phyloP scores from a whole-genome alignment of 2,329 filamentous ascomycete genomes.

The Botrytis paeoniae region DNA sequence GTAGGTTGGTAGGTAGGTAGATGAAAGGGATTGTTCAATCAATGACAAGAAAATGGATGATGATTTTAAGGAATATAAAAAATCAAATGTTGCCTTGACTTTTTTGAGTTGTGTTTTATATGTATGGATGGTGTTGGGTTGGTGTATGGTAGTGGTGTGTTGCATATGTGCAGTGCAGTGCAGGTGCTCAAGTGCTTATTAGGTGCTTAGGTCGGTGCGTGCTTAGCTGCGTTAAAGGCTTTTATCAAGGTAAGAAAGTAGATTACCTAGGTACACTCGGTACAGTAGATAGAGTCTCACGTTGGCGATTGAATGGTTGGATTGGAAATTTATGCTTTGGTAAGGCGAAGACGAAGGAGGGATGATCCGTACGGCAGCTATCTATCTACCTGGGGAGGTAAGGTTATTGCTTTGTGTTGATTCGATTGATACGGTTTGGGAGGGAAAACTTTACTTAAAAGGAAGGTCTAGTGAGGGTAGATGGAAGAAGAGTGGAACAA shows the following conservation, averaged over 20 bases:
- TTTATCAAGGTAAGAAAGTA: too few species aligned
- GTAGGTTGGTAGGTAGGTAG: not conserved
- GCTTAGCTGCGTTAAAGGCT: not conserved
- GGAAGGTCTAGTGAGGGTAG: not conserved
- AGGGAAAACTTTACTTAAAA: not conserved
- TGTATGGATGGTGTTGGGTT: not conserved
- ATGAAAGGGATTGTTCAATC: conserved; percentile 5
- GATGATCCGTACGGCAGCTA: not conserved
- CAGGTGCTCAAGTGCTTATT: not conserved
- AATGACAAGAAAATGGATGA: not conserved
- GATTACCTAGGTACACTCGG: too few species aligned
- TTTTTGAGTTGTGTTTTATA: not conserved
- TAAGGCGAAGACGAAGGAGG: not conserved
- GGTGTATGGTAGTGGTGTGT: too few species aligned
- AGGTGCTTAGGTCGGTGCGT: not conserved
- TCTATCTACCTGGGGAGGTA: not conserved
- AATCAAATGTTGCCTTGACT: not conserved
- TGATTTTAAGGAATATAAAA: not conserved
- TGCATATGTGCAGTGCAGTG: not conserved
- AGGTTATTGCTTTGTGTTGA: not conserved
- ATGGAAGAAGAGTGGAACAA: not conserved
- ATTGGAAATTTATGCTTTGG: not conserved
- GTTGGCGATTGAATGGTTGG: not conserved
- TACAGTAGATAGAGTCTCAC: not conserved
- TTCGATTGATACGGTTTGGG: not conserved